Percentiles rank a stretch among this genome's conserved stretches.
These are phyloP conservation scores for Globisporangium lucens DNA, from an alignment of 352 stramenopile genomes.

Conservation along the genomic window DNA sequence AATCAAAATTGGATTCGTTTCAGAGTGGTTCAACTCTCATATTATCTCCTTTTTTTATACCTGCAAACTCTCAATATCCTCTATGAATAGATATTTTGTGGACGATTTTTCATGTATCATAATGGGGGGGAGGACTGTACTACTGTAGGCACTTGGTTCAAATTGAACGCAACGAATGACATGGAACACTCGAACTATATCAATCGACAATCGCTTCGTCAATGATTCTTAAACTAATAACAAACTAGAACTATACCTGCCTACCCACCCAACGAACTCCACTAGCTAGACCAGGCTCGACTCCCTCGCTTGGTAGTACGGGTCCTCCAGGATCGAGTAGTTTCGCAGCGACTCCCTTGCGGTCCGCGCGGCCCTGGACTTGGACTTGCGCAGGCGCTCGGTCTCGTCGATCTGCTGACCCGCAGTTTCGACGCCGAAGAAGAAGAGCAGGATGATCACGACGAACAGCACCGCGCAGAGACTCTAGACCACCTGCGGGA, in stretches of 20 bases:
- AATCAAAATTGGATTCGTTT: too few relatives aligned
- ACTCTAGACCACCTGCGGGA: slow-evolving; percentile 3
- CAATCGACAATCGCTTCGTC: neutral
- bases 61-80: too few relatives aligned
- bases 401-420: slow-evolving; percentile 16
- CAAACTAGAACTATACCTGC: too few relatives aligned
- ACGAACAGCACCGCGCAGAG: slow-evolving; percentile 5
- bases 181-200: neutral
- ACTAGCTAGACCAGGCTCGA: neutral
- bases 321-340: slow-evolving; percentile 10
- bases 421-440: slow-evolving; percentile 18
- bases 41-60: too few relatives aligned
- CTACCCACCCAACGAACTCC: too few relatives aligned
- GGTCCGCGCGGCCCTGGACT: neutral
- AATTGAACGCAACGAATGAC: neutral
- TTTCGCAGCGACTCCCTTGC: neutral
- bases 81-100: too few relatives aligned
- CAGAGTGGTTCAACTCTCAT: too few relatives aligned
- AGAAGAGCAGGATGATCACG: slow-evolving; percentile 12
- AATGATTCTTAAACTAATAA: neutral
- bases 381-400: slow-evolving; percentile 5
- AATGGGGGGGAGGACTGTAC: too few relatives aligned
- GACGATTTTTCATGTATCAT: too few relatives aligned
- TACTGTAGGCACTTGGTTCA: neutral
- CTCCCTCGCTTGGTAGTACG: neutral